Base-by-base conservation (phyloP, 192 early-diverging fungal genomes). In the Gorgonomyces haynaldii region DNA sequence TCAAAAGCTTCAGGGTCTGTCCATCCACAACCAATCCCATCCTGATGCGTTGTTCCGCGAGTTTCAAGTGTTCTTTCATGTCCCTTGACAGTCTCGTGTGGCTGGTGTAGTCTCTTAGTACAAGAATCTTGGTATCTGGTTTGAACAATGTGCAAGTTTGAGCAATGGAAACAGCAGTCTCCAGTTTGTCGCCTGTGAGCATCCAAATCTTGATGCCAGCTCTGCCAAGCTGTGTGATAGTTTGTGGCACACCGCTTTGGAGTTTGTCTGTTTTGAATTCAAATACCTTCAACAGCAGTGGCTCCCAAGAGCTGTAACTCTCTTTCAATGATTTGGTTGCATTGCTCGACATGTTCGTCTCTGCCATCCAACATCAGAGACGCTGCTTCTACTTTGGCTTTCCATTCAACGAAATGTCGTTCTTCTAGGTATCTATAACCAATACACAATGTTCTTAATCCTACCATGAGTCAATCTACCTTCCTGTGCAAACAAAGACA, bases 231-330 rank as follows among this genome's bases (percentile, higher is more conserved):
- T 79, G 74, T 1, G 81, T 78, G 50, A 98, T 96, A 32, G 85
- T 83, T 46, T 91, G 88, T 4, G 94, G 91, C 2, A 98, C 94
- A 48, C 88, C 91, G 15, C 88, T 87, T 59, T 98, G 94, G 9
- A 98, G 79, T 66, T 85, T 81, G 59, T 98, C 89, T n/a, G n/a
- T 42, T 42, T n/a, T n/a, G n/a, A n/a, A n/a, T n/a, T n/a, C n/a
- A n/a, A n/a, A n/a, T n/a, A n/a, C n/a, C 94, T 68, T 98, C 94
- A 40, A 98, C 93, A 3, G 94, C 94, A 0, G 94, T 98, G n/a
- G 87, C 90, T 42, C 94, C 94, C 42, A 94, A 66, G 28, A 98
- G 61, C 50, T 78, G 67, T 43, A 98, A 53, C 1, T 78, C 67
- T 23, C 61, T 67, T 61, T 98, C 94, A 22, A 95, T 88, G 13